Evolutionary conservation across 2,329 filamentous ascomycete species (phyloP), one percentile per base, ranked within the genome.

Genomic region (Colletotrichum cuscutae): DNA sequence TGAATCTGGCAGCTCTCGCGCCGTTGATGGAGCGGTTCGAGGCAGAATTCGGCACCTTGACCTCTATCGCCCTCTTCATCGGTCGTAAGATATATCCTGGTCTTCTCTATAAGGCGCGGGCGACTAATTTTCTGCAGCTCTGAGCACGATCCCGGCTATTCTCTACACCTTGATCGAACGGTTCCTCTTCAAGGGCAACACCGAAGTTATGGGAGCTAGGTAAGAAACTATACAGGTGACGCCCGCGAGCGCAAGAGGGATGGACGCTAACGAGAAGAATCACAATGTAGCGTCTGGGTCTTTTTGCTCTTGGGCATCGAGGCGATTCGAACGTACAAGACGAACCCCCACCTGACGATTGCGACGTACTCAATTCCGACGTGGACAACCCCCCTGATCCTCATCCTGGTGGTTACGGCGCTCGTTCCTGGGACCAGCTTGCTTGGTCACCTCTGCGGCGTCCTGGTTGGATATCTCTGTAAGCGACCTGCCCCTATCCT

Each of bases 11-110:
- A 75, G 94, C 95, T 26, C 82, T 98, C 75, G 92, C 92, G 52
- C 97, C 97, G n/a, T 86, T 99, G 64, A 85, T 99, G 81, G 96
- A 98, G 83, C 90, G 95, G 74, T 99, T 98, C 82, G 97, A 99
- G 85, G 89, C 90, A 74, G 96, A 98, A 81, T 92, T 97, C 82
- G 97, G 97, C 65, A 98, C 96, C 8, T 86, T 98, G 79, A 94
- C 94, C 30, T 93, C 95, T n/a, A 81, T 97, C 75, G 90, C 94
- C 46, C 87, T 98, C 65, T 98, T 98, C 82, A 90, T 97, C 78
- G 97, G 97, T 70, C 95, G 95, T 97, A 87, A 86, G 95, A 89
- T n/a, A 42, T 19, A 19, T 19, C 57, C n/a, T 19, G 15, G 30
- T 12, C 15, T 42, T 28, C 32, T 12, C 11, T 11, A 49, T 8